A percentile compares a stretch with the other conserved stretches of the same genome.
phyloP scores from a whole-genome alignment of 2,329 filamentous ascomycete genomes.

The Calonectria pauciramosa region DNA sequence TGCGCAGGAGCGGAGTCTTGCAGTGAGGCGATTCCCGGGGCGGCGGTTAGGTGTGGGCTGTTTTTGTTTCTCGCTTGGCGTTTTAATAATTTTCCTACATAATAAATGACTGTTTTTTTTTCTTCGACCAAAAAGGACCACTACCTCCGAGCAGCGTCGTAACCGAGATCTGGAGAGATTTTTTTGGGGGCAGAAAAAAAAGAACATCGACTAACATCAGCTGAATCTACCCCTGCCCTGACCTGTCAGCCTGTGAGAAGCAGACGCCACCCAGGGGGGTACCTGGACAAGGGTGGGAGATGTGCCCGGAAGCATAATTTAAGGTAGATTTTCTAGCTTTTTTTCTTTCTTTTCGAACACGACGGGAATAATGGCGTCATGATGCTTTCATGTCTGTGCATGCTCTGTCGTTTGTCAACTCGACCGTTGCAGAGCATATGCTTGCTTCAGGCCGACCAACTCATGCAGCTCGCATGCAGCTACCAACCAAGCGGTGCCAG shows the following conservation, averaged over 20 bases:
- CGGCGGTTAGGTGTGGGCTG: not conserved
- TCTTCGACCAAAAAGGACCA: not conserved
- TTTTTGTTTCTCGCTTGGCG: conserved; percentile 5
- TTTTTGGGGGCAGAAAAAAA: not conserved
- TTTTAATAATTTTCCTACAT: not conserved
- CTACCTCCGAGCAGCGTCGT: not conserved
- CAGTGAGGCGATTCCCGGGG: not conserved
- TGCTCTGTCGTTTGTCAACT: not conserved
- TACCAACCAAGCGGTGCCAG: not conserved
- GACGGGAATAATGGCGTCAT: conserved; percentile 5
- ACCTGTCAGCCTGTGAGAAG: too few species aligned
- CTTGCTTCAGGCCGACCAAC: conserved; percentile 4
- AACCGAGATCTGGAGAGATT: not conserved
- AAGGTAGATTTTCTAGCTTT: not conserved
- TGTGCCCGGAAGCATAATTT: not conserved
- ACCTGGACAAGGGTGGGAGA: not conserved
- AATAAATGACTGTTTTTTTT: not conserved
- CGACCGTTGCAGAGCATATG: not conserved
- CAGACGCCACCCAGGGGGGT: not conserved
- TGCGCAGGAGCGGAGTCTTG: not conserved
- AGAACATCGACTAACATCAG: not conserved
- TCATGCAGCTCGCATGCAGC: not conserved
- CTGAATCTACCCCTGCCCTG: not conserved
- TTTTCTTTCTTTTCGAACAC: not conserved
- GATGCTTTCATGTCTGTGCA: not conserved